These are phyloP conservation scores for Penicillium fimorum DNA, from an alignment of 495 filamentous ascomycete species.

Conservation along the genomic window DNA sequence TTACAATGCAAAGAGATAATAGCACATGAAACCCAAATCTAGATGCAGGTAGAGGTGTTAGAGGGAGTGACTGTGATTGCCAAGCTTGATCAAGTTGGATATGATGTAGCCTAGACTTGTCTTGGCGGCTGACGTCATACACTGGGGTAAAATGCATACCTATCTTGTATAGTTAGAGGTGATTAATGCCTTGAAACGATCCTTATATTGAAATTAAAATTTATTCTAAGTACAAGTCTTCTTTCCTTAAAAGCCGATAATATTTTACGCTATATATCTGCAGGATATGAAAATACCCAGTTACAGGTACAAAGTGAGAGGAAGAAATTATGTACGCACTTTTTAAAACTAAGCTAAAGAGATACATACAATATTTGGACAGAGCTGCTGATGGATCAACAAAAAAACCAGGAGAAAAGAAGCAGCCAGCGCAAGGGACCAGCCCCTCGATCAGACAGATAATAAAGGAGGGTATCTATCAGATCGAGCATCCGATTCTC, in stretches of 20 bases:
- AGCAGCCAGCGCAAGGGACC: constrained; percentile 24
- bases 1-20: neutral
- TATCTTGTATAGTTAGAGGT: neutral
- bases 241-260: neutral
- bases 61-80: neutral
- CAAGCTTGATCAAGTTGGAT: neutral
- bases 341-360: constrained; percentile 19
- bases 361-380: constrained; percentile 28
- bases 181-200: neutral
- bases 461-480: constrained; percentile 11
- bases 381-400: constrained; percentile 20
- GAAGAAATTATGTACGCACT: constrained; percentile 17
- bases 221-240: neutral
- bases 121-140: constrained; percentile 12
- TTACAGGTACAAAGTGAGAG: neutral
- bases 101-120: neutral
- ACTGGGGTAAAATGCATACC: neutral
- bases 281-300: neutral
- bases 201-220: neutral
- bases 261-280: neutral
- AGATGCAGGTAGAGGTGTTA: neutral
- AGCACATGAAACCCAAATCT: neutral
- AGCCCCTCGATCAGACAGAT: constrained; percentile 22
- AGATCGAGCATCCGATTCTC: constrained; percentile 28
- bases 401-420: constrained; percentile 26